These are phyloP conservation scores for Cutaneotrichosporon cavernicola DNA, from an alignment of 1,284 basidiomycete genomes.

Conservation along the genomic window DNA sequence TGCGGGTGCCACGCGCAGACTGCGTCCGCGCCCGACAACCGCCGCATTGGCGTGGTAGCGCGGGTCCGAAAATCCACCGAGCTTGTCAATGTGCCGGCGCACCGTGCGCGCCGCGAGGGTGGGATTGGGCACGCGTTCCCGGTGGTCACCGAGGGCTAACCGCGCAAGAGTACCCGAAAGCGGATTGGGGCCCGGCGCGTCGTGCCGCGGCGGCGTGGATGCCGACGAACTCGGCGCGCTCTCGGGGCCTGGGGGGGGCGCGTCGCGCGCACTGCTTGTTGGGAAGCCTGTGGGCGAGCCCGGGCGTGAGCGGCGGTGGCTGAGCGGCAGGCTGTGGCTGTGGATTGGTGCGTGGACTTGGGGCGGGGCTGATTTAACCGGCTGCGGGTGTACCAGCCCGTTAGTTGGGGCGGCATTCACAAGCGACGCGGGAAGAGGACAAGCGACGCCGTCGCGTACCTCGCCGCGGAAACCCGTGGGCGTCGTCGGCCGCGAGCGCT, in stretches of 20 bases:
- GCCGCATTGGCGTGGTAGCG: constrained; percentile 26
- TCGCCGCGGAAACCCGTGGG: constrained; percentile 21
- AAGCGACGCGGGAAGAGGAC: constrained; percentile 11
- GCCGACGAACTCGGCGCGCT: neutral
- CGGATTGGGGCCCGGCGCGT: constrained; percentile 4
- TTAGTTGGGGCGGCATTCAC: constrained; percentile 4
- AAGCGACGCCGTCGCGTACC: constrained; percentile 21
- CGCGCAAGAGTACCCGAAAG: constrained; percentile 6
- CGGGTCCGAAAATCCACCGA: constrained; percentile 26
- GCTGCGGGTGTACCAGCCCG: constrained; percentile 2
- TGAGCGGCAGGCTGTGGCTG: neutral
- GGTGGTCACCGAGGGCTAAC: constrained; percentile 5
- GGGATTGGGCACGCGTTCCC: neutral
- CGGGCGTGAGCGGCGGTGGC: constrained; percentile 8
- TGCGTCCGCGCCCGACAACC: constrained; percentile 21
- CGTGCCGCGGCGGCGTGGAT: constrained; percentile 8
- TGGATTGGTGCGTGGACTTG: neutral
- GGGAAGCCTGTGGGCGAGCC: constrained; percentile 21
- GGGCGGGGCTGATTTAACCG: neutral
- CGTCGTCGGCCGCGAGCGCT: constrained; percentile 22
- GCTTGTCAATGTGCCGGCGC: constrained; percentile 10
- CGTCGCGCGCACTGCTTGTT: constrained; percentile 23
- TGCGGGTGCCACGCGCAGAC: constrained; percentile 28
- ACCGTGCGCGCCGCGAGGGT: constrained; percentile 4
- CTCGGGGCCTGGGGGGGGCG: neutral